Conservation (phyloP, 768 basidiomycete genomes). For the Boletus barrowsii region DNA sequence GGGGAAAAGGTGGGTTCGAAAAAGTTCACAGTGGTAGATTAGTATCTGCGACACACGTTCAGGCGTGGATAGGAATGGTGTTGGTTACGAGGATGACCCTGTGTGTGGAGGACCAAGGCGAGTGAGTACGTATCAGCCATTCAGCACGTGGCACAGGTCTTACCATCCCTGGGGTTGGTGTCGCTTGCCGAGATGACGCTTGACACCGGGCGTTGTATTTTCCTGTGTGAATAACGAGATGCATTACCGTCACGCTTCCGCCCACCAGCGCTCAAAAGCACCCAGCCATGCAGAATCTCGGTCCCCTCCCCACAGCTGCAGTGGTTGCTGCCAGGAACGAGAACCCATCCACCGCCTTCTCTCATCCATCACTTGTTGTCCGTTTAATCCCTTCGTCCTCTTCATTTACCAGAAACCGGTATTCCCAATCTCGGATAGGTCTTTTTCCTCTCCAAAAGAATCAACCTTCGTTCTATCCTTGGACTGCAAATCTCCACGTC, state of each 20-base stretch:
- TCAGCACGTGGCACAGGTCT: slow-evolving; percentile 26
- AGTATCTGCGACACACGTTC: no score
- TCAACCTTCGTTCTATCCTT: slow-evolving; percentile 17
- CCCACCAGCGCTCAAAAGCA: slow-evolving; percentile 25
- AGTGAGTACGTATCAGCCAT: not conserved
- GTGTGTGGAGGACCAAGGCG: not conserved
- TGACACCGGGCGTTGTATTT: slow-evolving; percentile 20
- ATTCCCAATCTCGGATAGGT: slow-evolving; percentile 15
- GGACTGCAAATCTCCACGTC: slow-evolving; percentile 30
- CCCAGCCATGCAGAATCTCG: not conserved
- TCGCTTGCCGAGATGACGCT: slow-evolving; percentile 16
- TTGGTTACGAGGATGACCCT: slow-evolving; percentile 4
- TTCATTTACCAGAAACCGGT: slow-evolving; percentile 13
- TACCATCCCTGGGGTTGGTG: not conserved
- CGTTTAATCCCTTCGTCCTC: not conserved
- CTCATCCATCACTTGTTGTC: slow-evolving; percentile 10
- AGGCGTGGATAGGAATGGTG: no score
- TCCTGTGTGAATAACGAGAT: slow-evolving; percentile 29
- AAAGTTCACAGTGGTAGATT: no score
- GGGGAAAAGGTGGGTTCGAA: not conserved
- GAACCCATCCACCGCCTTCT: slow-evolving; percentile 13
- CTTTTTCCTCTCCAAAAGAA: slow-evolving; percentile 22
- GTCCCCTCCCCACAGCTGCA: not conserved
- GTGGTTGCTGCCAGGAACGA: slow-evolving; percentile 11
- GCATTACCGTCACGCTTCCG: slow-evolving; percentile 20